A percentile compares a stretch with the other conserved stretches of the same genome.
phyloP scores from a whole-genome alignment of 2,329 filamentous ascomycete genomes.

The Ascosphaera pollenicola region DNA sequence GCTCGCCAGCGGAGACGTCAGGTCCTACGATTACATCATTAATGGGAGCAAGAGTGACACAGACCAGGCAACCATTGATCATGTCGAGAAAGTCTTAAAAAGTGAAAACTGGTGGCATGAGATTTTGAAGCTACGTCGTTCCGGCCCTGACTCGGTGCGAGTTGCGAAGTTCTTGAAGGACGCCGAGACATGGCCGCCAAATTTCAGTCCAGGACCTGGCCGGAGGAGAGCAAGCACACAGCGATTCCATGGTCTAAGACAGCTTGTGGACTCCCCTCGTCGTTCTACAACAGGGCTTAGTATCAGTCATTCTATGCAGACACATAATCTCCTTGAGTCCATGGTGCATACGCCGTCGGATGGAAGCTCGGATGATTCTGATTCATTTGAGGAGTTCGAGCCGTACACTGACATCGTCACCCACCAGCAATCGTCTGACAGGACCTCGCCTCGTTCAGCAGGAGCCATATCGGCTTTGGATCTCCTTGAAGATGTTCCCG shows the following conservation, averaged over 20 bases:
- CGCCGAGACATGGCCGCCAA: conserved; percentile 28
- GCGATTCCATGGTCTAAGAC: conserved; percentile 19
- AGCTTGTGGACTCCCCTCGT: conserved; percentile 31
- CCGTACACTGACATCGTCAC: conserved; percentile 11
- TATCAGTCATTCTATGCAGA: conserved; percentile 51
- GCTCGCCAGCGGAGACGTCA: conserved; percentile 49
- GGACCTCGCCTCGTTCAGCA: not conserved
- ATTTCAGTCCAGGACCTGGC: conserved; percentile 25
- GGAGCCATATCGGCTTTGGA: not conserved
- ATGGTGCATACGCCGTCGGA: conserved; percentile 30
- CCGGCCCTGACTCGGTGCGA: not conserved
- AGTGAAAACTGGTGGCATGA: conserved; percentile 71
- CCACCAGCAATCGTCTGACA: conserved; percentile 2
- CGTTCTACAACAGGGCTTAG: conserved; percentile 31
- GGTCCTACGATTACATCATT: conserved; percentile 56
- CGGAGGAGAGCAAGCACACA: not conserved
- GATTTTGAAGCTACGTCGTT: conserved; percentile 20
- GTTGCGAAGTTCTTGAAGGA: conserved; percentile 16
- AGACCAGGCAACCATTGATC: conserved; percentile 31
- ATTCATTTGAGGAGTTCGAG: conserved; percentile 15
- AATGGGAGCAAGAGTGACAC: conserved; percentile 34
- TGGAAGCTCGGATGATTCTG: conserved; percentile 11
- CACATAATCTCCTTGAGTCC: conserved; percentile 44
- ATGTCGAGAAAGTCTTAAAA: conserved; percentile 43
- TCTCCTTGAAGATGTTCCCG: not conserved